These are phyloP conservation scores for Emergomyces pasteurianus DNA, from an alignment of 2,329 filamentous ascomycete genomes.

Conservation along the genomic window DNA sequence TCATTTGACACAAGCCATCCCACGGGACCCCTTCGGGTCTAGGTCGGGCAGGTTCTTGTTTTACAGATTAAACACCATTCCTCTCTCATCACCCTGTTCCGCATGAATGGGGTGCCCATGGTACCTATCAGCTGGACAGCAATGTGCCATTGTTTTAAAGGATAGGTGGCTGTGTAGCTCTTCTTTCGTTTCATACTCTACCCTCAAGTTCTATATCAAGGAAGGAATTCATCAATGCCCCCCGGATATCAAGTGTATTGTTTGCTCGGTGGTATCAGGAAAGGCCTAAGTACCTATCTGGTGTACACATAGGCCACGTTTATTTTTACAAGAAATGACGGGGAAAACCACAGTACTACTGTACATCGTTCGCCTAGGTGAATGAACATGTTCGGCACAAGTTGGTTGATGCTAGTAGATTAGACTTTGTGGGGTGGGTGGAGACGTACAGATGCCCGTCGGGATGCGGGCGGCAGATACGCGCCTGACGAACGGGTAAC, in stretches of 20 bases:
- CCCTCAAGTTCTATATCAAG: too few species aligned
- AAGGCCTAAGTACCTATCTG: too few species aligned
- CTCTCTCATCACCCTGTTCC: background rate
- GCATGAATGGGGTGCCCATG: background rate
- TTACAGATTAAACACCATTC: background rate
- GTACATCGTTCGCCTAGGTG: too few species aligned
- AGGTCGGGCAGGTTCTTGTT: background rate
- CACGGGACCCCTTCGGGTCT: background rate
- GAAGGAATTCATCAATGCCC: background rate
- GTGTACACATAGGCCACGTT: too few species aligned
- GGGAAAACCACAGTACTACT: too few species aligned
- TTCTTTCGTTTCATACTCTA: background rate
- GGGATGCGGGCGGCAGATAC: background rate
- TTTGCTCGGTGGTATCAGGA: too few species aligned
- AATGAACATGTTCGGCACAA: background rate
- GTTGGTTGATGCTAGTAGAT: background rate
- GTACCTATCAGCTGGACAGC: background rate
- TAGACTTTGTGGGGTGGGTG: background rate
- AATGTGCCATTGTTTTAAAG: background rate
- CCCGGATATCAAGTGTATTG: too few species aligned
- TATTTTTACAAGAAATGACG: too few species aligned
- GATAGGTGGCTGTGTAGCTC: background rate
- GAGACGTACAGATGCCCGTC: background rate
- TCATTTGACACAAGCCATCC: background rate
- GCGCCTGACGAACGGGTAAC: too few species aligned